Conservation (phyloP, 75 land plant species). For the Ceratopteris richardii region DNA sequence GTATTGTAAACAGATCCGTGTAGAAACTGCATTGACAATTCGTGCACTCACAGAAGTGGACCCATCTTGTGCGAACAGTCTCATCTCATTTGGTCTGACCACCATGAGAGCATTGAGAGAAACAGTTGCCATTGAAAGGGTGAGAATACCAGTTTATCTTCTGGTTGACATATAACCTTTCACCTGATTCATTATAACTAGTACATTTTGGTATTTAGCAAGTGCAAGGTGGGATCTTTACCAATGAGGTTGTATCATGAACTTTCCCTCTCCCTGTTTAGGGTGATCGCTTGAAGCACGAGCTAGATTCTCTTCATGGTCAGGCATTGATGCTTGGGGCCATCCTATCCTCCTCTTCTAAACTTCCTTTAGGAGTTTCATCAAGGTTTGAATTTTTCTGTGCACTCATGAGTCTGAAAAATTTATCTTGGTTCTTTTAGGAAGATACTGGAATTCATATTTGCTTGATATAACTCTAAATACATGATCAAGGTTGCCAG, state of each 20-base stretch:
- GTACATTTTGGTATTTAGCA: too few species aligned
- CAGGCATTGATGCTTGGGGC: slow-evolving; percentile 87
- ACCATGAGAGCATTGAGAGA: slow-evolving; percentile 81
- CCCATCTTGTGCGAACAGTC: slow-evolving; percentile 82
- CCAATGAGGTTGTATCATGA: too few species aligned
- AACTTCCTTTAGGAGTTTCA: slow-evolving; percentile 80
- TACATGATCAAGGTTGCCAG: slow-evolving; percentile 50
- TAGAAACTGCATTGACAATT: slow-evolving; percentile 91
- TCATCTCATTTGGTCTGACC: slow-evolving; percentile 86
- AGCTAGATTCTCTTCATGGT: slow-evolving; percentile 87
- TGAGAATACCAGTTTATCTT: slow-evolving; percentile 12
- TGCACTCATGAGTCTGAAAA: not conserved
- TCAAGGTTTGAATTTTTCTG: slow-evolving; percentile 38
- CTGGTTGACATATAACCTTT: too few species aligned
- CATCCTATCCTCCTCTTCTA: slow-evolving; percentile 64
- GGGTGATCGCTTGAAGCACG: slow-evolving; percentile 65
- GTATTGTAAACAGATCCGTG: slow-evolving; percentile 50
- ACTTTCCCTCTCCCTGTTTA: too few species aligned
- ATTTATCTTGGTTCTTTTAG: too few species aligned
- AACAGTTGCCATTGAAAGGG: slow-evolving; percentile 77
- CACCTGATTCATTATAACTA: too few species aligned
- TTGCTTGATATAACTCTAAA: too few species aligned
- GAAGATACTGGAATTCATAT: too few species aligned
- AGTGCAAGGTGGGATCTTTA: too few species aligned
- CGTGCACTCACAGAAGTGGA: slow-evolving; percentile 89